These are phyloP conservation scores for Ruellia speciosa DNA, from an alignment of 305 asterid genomes.

Conservation along the genomic window DNA sequence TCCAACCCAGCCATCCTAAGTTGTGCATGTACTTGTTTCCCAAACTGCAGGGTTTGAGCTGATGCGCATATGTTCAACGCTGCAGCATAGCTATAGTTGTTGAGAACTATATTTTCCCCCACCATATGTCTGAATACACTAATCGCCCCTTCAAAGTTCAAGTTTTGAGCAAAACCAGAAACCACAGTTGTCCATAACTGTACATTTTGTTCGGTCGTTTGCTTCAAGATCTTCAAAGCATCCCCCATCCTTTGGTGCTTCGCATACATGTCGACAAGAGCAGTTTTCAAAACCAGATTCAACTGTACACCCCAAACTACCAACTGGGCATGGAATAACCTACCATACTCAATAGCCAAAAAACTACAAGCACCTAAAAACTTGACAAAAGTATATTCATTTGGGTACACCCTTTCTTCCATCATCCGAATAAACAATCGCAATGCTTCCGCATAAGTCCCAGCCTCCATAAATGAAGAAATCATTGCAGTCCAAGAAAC, in stretches of 20 bases:
- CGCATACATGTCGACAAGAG: constrained; percentile 28
- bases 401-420: constrained; percentile 22
- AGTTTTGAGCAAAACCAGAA: constrained; percentile 18
- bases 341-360: constrained; percentile 11
- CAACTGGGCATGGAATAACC: constrained; percentile 21
- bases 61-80: constrained; percentile 26
- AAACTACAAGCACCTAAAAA: constrained; percentile 27
- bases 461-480: constrained; percentile 27
- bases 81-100: constrained; percentile 26
- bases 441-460: constrained; percentile 18
- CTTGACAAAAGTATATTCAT: constrained; percentile 27
- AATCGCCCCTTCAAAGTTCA: constrained; percentile 17
- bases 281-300: constrained; percentile 29
- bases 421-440: constrained; percentile 24
- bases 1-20: constrained; percentile 22
- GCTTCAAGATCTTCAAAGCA: constrained; percentile 23
- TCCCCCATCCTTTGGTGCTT: constrained; percentile 27
- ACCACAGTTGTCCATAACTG: constrained; percentile 26
- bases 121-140: constrained; percentile 23
- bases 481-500: constrained; percentile 33
- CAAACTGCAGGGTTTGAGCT: constrained; percentile 14
- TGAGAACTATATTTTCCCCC: constrained; percentile 16
- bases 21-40: constrained; percentile 26
- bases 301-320: constrained; percentile 23
- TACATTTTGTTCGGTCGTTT: constrained; percentile 27